phyloP scores from a whole-genome alignment of 225 moss, liverwort and hornwort species.

The Ulota crispa region DNA sequence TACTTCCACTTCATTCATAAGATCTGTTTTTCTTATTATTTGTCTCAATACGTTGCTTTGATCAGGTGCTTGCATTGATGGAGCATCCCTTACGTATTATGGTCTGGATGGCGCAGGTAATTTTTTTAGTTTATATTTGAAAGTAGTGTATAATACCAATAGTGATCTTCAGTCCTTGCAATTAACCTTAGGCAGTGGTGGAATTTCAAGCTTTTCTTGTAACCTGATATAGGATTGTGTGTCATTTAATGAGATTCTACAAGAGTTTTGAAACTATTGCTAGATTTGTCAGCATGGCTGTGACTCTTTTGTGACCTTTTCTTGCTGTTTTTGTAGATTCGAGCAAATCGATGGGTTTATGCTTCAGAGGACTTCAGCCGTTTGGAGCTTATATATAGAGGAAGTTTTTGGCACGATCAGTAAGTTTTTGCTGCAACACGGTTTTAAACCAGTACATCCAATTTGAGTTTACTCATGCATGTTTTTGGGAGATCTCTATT shows the following conservation, averaged over 20 bases:
- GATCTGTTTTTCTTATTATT: background rate
- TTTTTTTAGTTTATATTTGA: slow-evolving; percentile 3
- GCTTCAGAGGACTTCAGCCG: slow-evolving; percentile 70
- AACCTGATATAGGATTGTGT: background rate
- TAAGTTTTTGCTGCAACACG: slow-evolving; percentile 41
- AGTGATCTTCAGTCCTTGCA: slow-evolving; percentile 3
- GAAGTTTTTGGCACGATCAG: slow-evolving; percentile 99
- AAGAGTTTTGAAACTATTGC: background rate
- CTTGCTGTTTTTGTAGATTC: slow-evolving; percentile 58
- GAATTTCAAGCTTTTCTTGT: background rate
- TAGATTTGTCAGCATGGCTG: background rate
- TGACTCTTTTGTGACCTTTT: slow-evolving; percentile 1
- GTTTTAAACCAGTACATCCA: background rate
- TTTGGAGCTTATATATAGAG: slow-evolving; percentile 83
- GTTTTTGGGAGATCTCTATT: background rate
- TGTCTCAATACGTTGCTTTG: slow-evolving; percentile 9
- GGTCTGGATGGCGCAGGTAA: slow-evolving; percentile 98
- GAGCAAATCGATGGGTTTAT: slow-evolving; percentile 71
- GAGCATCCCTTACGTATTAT: slow-evolving; percentile 87
- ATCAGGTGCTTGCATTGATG: slow-evolving; percentile 85
- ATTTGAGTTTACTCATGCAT: background rate
- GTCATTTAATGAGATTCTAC: background rate
- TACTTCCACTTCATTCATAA: background rate
- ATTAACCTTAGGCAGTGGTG: background rate
- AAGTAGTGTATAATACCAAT: background rate